These are phyloP conservation scores for Agastache rugosa DNA, from an alignment of 257 asterid species.

Conservation along the genomic window DNA sequence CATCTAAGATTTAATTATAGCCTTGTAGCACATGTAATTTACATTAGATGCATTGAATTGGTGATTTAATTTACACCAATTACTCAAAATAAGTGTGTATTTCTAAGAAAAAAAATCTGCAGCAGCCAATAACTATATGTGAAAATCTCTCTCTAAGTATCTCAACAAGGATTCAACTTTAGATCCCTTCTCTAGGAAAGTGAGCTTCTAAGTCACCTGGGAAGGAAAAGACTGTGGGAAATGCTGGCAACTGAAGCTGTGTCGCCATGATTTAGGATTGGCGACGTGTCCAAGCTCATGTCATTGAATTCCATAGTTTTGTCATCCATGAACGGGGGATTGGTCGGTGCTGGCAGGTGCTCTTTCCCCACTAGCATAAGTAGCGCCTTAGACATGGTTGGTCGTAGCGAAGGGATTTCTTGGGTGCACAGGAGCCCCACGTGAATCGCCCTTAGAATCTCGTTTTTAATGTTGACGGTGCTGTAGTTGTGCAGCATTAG, in stretches of 20 bases:
- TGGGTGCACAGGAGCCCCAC: constrained; percentile 77
- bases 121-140: background rate
- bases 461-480: constrained; percentile 38
- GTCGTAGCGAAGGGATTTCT: constrained; percentile 62
- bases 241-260: constrained; percentile 59
- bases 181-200: constrained; percentile 3
- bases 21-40: background rate
- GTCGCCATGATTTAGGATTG: constrained; percentile 31
- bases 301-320: constrained; percentile 61
- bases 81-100: background rate
- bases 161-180: background rate
- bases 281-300: constrained; percentile 25
- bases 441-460: constrained; percentile 60
- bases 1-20: background rate
- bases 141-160: constrained; percentile 5
- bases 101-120: background rate
- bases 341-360: constrained; percentile 65
- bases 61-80: background rate
- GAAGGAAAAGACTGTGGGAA: constrained; percentile 67
- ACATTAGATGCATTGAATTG: background rate
- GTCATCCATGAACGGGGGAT: constrained; percentile 76
- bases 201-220: constrained; percentile 49
- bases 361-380: constrained; percentile 66
- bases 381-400: constrained; percentile 72
- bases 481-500: constrained; percentile 55